These are phyloP conservation scores for Pezicula neosporulosa DNA, from an alignment of 2,329 filamentous ascomycete genomes.

Conservation along the genomic window DNA sequence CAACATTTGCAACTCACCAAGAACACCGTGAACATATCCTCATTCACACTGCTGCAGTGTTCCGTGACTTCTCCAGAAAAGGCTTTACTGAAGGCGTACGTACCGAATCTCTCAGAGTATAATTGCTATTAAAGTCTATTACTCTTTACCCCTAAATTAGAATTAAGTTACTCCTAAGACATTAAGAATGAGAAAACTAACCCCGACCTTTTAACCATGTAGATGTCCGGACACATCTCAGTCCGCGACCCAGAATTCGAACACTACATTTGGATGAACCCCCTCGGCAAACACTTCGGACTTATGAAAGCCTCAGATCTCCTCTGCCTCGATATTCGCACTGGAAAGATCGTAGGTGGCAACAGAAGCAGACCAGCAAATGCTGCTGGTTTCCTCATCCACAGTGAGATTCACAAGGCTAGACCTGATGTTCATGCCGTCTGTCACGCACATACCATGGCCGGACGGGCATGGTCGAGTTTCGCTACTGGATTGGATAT, in stretches of 20 bases:
- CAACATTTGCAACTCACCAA: slow-evolving; percentile 47
- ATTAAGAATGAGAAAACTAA: no score
- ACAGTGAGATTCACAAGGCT: slow-evolving; percentile 64
- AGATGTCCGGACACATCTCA: slow-evolving; percentile 63
- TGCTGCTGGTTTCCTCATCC: slow-evolving; percentile 67
- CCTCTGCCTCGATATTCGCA: slow-evolving; percentile 58
- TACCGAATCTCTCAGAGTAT: no score
- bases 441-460: slow-evolving; percentile 65
- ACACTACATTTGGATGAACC: slow-evolving; percentile 68
- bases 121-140: no score
- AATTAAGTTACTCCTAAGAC: no score
- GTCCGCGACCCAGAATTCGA: slow-evolving; percentile 62
- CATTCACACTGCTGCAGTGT: slow-evolving; percentile 64
- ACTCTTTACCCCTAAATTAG: no score
- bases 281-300: slow-evolving; percentile 61
- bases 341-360: slow-evolving; percentile 60
- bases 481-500: slow-evolving; percentile 66
- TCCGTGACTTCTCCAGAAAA: slow-evolving; percentile 63
- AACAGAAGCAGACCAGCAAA: slow-evolving; percentile 59
- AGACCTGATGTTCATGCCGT: slow-evolving; percentile 62
- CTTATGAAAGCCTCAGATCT: slow-evolving; percentile 63
- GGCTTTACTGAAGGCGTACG: slow-evolving; percentile 58
- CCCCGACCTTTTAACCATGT: no score
- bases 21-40: slow-evolving; percentile 61
- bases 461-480: slow-evolving; percentile 64